Evolutionary conservation across 768 basidiomycete genomes (phyloP).

Genomic region (Suillus luteus): DNA sequence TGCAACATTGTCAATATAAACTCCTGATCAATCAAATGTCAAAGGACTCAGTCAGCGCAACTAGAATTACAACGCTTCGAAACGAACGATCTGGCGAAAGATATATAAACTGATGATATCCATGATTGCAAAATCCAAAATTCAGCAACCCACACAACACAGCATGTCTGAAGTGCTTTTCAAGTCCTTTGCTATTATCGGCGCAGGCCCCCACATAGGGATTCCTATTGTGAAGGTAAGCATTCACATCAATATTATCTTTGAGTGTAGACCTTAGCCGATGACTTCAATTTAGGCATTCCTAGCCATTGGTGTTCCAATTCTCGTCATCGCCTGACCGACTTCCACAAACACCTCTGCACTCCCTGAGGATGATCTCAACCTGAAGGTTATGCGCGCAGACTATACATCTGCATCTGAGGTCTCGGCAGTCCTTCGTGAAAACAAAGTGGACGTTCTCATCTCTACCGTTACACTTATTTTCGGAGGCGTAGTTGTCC

Average conservation of each 20-base stretch:
- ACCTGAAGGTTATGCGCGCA: not conserved
- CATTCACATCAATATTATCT: not conserved
- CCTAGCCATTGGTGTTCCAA: constrained; percentile 10
- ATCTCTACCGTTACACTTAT: constrained; percentile 6
- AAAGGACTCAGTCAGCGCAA: constrained; percentile 2
- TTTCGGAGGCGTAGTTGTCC: constrained; percentile 21
- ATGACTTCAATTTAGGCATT: constrained; percentile 5
- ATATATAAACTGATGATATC: not conserved
- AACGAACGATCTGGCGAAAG: not conserved
- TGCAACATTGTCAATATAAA: not conserved
- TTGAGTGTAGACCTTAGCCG: not conserved
- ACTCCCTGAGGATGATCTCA: not conserved
- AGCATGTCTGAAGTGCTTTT: constrained; percentile 12
- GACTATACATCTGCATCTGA: constrained; percentile 4
- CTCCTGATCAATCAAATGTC: not conserved
- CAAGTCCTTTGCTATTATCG: constrained; percentile 15
- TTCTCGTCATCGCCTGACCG: constrained; percentile 14
- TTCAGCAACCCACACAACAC: not conserved
- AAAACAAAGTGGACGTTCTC: constrained; percentile 13
- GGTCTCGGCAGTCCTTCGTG: constrained; percentile 7
- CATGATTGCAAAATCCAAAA: constrained; percentile 10
- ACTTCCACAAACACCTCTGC: constrained; percentile 4
- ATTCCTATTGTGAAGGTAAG: constrained; percentile 16
- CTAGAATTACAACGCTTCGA: not conserved
- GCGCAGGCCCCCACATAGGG: constrained; percentile 13